Conservation (phyloP, 1,139 yeast species). For the Suhomyces yuchorum region DNA sequence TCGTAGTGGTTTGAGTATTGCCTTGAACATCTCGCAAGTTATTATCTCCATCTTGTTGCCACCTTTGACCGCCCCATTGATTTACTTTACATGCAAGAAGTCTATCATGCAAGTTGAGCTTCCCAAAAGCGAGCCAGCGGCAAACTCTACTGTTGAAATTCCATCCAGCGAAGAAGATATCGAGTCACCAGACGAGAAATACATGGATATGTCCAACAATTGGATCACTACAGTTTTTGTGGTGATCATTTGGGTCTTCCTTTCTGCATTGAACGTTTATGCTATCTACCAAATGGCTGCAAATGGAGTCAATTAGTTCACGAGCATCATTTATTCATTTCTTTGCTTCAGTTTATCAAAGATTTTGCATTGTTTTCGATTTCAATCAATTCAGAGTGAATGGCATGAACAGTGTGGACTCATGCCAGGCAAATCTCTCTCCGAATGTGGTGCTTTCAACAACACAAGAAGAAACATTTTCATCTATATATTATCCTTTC, state of each 20-base stretch:
- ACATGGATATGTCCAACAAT: slow-evolving; percentile 57
- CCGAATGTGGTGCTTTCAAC: too few species aligned
- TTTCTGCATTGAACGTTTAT: slow-evolving; percentile 65
- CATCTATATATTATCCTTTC: too few species aligned
- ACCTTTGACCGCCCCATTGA: slow-evolving; percentile 72
- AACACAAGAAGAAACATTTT: too few species aligned
- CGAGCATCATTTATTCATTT: neutral
- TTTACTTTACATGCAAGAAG: slow-evolving; percentile 66
- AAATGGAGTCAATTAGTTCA: slow-evolving; percentile 34
- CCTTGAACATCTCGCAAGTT: slow-evolving; percentile 76
- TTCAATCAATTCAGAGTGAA: neutral
- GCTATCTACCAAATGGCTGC: slow-evolving; percentile 65
- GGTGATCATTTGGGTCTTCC: slow-evolving; percentile 61
- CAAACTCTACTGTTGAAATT: slow-evolving; percentile 7
- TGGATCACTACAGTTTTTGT: slow-evolving; percentile 57
- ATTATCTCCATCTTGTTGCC: slow-evolving; percentile 70
- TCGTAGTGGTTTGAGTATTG: slow-evolving; percentile 66
- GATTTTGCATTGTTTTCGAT: neutral
- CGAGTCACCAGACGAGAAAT: slow-evolving; percentile 22
- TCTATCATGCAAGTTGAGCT: slow-evolving; percentile 57
- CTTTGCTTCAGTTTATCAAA: neutral
- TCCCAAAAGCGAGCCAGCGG: slow-evolving; percentile 16
- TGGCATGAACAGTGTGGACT: too few species aligned
- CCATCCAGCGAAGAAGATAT: slow-evolving; percentile 3
- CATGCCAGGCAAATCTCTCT: too few species aligned